These are phyloP conservation scores for Geranium rotundifolium DNA, from an alignment of 345 rosid species.

Conservation along the genomic window DNA sequence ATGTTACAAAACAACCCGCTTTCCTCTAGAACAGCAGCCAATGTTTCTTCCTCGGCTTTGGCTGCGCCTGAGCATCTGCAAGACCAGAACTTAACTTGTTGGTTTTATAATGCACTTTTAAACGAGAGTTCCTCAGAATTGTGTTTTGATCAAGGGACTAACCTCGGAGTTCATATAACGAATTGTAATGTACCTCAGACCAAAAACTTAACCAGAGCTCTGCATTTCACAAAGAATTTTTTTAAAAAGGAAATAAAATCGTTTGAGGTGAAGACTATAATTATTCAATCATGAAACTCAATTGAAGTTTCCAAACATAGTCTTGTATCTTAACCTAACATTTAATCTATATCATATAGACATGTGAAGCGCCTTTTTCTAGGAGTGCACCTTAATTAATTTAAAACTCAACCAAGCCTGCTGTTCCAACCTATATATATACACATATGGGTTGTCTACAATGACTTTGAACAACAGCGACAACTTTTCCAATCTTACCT, in stretches of 20 bases:
- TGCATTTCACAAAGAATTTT: constrained; percentile 27
- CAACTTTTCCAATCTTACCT: constrained; percentile 31
- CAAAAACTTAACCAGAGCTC: constrained; percentile 97
- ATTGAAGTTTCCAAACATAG: background rate
- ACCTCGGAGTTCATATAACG: constrained; percentile 81
- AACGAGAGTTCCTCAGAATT: background rate
- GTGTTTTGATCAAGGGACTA: constrained; percentile 13
- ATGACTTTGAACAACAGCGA: background rate
- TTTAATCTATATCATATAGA: background rate
- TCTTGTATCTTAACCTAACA: background rate
- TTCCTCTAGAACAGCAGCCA: constrained; percentile 71
- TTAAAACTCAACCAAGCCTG: background rate
- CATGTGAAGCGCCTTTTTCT: background rate
- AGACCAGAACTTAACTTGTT: background rate
- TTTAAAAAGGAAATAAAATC: constrained; percentile 4
- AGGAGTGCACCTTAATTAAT: background rate
- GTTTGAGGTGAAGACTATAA: background rate
- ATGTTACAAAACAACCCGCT: constrained; percentile 6
- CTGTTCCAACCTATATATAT: background rate
- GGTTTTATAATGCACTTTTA: background rate
- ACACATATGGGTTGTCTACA: background rate
- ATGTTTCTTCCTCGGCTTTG: constrained; percentile 79
- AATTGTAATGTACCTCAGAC: constrained; percentile 97
- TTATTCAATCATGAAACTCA: background rate
- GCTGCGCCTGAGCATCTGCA: constrained; percentile 58